Conservation (phyloP, 257 asterid species). For the Thymus mandschuricus region DNA sequence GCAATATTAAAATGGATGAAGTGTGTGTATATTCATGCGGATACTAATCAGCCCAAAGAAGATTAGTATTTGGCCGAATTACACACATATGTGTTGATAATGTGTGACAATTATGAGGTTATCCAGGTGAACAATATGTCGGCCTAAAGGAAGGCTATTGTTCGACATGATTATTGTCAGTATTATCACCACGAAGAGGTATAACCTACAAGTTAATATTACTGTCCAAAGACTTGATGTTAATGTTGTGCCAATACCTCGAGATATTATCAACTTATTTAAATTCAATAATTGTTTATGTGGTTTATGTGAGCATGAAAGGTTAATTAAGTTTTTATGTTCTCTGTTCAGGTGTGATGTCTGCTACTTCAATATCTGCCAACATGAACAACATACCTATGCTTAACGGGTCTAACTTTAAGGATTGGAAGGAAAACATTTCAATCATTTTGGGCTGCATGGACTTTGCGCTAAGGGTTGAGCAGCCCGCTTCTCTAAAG, state of each 20-base stretch:
- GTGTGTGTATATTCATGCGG: conserved; percentile 2
- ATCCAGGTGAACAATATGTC: not conserved
- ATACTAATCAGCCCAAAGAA: conserved; percentile 4
- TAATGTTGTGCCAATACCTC: not conserved
- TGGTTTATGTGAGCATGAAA: not conserved
- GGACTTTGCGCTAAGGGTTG: not conserved
- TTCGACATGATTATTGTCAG: not conserved
- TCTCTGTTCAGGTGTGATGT: not conserved
- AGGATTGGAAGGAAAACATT: too few species aligned
- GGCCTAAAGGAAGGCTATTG: not conserved
- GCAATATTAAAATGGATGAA: not conserved
- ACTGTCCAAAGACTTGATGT: not conserved
- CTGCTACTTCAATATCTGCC: not conserved
- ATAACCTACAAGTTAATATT: too few species aligned
- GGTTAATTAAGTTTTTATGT: not conserved
- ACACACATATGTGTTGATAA: conserved; percentile 3
- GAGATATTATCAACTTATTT: not conserved
- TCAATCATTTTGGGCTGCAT: conserved; percentile 5
- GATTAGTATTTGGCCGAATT: not conserved
- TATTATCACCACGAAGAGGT: too few species aligned
- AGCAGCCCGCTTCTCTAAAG: not conserved
- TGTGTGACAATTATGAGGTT: not conserved
- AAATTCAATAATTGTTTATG: not conserved
- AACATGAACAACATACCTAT: not conserved
- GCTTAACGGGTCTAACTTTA: not conserved